Evolutionary conservation across 441 rosid genomes (phyloP).

Genomic region (Gossypium gossypioides): DNA sequence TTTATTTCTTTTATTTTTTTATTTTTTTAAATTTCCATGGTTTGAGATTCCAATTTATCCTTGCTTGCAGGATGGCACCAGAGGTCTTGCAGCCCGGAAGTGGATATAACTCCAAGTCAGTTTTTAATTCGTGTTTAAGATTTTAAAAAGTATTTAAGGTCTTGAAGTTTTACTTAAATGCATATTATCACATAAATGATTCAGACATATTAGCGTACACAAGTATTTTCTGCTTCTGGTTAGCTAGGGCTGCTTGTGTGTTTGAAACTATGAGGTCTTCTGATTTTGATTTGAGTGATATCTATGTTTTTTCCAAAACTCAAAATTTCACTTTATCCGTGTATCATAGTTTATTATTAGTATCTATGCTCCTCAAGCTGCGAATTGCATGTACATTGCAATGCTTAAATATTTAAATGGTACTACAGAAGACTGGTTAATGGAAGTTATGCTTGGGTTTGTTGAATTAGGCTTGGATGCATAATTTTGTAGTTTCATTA

Average conservation of each 20-base stretch:
- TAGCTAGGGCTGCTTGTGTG: not conserved
- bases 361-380: not conserved
- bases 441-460: not conserved
- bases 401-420: not conserved
- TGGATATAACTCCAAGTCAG: slow-evolving; percentile 97
- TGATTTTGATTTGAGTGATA: not conserved
- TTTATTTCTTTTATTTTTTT: not conserved
- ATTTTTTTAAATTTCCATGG: not conserved
- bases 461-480: not conserved
- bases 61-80: slow-evolving; percentile 88
- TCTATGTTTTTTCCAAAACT: not conserved
- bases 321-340: not conserved
- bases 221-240: slow-evolving; percentile 1
- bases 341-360: not conserved
- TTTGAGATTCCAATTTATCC: slow-evolving; percentile 10
- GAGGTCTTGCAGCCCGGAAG: slow-evolving; percentile 97
- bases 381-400: not conserved
- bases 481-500: slow-evolving; percentile 15
- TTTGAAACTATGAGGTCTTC: not conserved
- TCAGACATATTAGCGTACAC: not conserved
- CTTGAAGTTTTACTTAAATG: not conserved
- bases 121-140: slow-evolving; percentile 11
- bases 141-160: not conserved
- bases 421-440: not conserved
- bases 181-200: not conserved